Conservation (phyloP, 768 basidiomycete species). For the Suillus decipiens region DNA sequence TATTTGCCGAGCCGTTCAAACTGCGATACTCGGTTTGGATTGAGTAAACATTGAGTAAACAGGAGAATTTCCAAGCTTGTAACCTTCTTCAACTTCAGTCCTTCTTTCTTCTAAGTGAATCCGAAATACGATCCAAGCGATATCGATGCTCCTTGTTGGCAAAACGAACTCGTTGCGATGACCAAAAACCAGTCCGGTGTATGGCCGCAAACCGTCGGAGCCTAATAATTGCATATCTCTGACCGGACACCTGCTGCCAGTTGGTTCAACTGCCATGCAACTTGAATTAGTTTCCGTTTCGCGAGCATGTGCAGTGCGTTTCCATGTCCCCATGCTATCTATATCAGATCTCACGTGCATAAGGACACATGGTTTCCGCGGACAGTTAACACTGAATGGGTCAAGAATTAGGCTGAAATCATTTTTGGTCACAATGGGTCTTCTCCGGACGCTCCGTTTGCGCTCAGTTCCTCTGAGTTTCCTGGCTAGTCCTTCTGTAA, state of each 20-base stretch:
- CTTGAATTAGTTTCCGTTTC: conserved; percentile 1
- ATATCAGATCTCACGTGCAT: conserved; percentile 23
- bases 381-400: conserved; percentile 24
- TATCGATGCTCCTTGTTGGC: neutral
- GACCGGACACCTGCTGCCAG: neutral
- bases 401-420: conserved; percentile 28
- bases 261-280: no score
- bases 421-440: conserved; percentile 22
- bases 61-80: conserved; percentile 1
- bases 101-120: conserved; percentile 8
- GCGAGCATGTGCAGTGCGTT: conserved; percentile 8
- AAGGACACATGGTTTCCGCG: conserved; percentile 33
- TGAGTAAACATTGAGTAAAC: conserved; percentile 2
- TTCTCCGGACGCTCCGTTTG: conserved; percentile 16
- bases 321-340: conserved; percentile 16
- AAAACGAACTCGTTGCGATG: neutral
- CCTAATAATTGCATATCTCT: neutral
- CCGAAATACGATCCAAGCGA: neutral
- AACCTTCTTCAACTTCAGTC: neutral
- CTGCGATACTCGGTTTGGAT: conserved; percentile 1
- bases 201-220: neutral
- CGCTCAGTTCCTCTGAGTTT: conserved; percentile 21
- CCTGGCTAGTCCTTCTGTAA: conserved; percentile 12
- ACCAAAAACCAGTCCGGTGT: neutral
- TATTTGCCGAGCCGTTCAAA: conserved; percentile 2